These are phyloP conservation scores for Aureobasidium pullulans DNA, from an alignment of 2,329 filamentous ascomycete species.

Conservation along the genomic window DNA sequence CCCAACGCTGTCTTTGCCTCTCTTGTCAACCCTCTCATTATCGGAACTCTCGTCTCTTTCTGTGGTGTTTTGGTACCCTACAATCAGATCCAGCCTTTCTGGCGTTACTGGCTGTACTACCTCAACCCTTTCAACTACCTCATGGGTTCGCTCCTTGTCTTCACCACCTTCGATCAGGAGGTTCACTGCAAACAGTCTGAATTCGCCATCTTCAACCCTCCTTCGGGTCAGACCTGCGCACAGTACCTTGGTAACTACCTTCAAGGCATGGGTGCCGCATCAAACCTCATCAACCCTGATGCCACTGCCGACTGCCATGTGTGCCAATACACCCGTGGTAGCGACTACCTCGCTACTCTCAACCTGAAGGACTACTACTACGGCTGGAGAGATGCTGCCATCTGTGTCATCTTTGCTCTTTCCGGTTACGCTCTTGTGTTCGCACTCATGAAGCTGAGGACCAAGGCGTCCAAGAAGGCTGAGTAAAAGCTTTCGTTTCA, in stretches of 20 bases:
- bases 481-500: slow-evolving; percentile 19
- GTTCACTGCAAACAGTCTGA: slow-evolving; percentile 31
- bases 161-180: slow-evolving; percentile 35
- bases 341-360: slow-evolving; percentile 53
- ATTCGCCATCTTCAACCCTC: slow-evolving; percentile 41
- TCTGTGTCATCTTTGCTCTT: slow-evolving; percentile 50
- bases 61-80: slow-evolving; percentile 31
- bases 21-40: slow-evolving; percentile 34
- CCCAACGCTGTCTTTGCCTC: slow-evolving; percentile 40
- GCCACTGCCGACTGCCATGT: slow-evolving; percentile 51
- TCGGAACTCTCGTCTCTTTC: slow-evolving; percentile 27
- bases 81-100: slow-evolving; percentile 27
- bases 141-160: slow-evolving; percentile 33
- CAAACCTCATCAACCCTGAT: slow-evolving; percentile 53
- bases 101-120: slow-evolving; percentile 32
- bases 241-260: slow-evolving; percentile 52
- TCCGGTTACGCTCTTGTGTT: slow-evolving; percentile 48
- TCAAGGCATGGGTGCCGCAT: slow-evolving; percentile 37
- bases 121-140: slow-evolving; percentile 39
- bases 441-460: slow-evolving; percentile 35
- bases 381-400: slow-evolving; percentile 59
- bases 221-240: slow-evolving; percentile 47
- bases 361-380: slow-evolving; percentile 56
- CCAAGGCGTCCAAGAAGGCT: slow-evolving; percentile 35
- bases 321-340: slow-evolving; percentile 52